Evolutionary conservation across 129 eudicot genomes (phyloP).

Genomic region (Helianthus annuus): DNA sequence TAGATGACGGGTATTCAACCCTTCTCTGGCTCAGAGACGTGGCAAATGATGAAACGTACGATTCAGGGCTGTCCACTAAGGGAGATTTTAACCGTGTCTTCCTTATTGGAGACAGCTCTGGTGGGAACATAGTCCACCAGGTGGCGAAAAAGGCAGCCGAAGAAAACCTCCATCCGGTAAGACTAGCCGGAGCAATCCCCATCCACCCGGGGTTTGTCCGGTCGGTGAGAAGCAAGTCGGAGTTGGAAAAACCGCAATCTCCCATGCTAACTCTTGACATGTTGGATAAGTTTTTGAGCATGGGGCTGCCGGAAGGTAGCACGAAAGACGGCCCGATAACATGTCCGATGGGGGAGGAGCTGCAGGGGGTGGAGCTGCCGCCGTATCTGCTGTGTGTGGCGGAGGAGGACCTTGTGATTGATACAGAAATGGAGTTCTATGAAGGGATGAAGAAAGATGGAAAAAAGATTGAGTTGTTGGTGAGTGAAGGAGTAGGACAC

Average conservation of each 20-base stretch:
- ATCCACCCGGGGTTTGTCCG: conserved; percentile 76
- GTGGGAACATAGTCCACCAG: conserved; percentile 71
- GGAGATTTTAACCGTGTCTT: conserved; percentile 68
- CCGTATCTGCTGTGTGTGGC: conserved; percentile 70
- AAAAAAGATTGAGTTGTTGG: conserved; percentile 57
- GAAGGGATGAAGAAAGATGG: conserved; percentile 58
- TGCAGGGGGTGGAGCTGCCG: conserved; percentile 46
- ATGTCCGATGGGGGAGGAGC: conserved; percentile 65
- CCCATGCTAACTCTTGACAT: conserved; percentile 78
- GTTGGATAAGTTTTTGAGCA: conserved; percentile 67
- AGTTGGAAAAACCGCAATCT: conserved; percentile 61
- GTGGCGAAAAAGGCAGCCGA: conserved; percentile 54
- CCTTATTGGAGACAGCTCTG: conserved; percentile 82
- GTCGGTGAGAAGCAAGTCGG: conserved; percentile 62
- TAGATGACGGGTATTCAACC: conserved; percentile 53
- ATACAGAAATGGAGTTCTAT: conserved; percentile 68
- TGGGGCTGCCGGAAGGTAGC: conserved; percentile 63
- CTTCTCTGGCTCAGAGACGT: conserved; percentile 60
- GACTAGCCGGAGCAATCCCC: conserved; percentile 65
- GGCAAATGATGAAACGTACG: conserved; percentile 36
- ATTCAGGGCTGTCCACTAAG: conserved; percentile 30
- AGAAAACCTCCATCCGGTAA: conserved; percentile 47
- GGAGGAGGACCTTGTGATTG: conserved; percentile 60
- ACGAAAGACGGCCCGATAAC: conserved; percentile 78
- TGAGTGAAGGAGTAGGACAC: conserved; percentile 60